Percentiles rank a stretch among this genome's conserved stretches.
Evolutionary conservation across 2,329 filamentous ascomycete species (phyloP).

Genomic region (Clathrospora elynae): DNA sequence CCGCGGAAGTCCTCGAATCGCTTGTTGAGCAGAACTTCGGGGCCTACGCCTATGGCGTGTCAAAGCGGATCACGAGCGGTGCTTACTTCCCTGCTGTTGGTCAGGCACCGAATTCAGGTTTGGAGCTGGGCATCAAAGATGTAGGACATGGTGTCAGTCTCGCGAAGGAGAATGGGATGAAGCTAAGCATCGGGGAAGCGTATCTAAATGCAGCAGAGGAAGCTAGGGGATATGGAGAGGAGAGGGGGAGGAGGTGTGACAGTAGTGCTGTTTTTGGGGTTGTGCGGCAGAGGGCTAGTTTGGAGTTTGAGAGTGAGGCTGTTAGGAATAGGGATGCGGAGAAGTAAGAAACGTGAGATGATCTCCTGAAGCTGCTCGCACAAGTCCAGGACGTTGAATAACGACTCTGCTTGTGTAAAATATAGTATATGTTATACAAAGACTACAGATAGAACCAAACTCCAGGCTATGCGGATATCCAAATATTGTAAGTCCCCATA

Average conservation of each 20-base stretch:
- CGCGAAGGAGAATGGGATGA: slow-evolving; percentile 49
- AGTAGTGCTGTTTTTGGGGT: slow-evolving; percentile 59
- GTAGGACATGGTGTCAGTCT: slow-evolving; percentile 56
- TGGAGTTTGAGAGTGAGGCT: slow-evolving; percentile 53
- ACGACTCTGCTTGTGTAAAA: too few relatives aligned
- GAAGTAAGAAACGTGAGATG: too few relatives aligned
- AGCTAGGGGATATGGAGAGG: slow-evolving; percentile 49
- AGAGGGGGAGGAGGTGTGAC: slow-evolving; percentile 50
- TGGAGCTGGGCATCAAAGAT: slow-evolving; percentile 60
- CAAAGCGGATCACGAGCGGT: slow-evolving; percentile 34
- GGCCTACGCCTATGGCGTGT: slow-evolving; percentile 31
- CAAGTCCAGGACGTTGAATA: too few relatives aligned
- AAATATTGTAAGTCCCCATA: slow-evolving; percentile 3
- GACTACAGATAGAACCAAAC: slow-evolving; percentile 13
- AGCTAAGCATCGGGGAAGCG: slow-evolving; percentile 52
- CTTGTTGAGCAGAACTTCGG: slow-evolving; percentile 49
- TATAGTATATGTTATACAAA: slow-evolving; percentile 10
- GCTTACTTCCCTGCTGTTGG: slow-evolving; percentile 33
- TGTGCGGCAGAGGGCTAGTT: slow-evolving; percentile 51
- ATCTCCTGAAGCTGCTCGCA: too few relatives aligned
- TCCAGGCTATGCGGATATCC: slow-evolving; percentile 34
- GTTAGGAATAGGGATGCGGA: slow-evolving; percentile 32
- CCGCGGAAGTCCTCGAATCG: slow-evolving; percentile 49
- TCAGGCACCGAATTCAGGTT: slow-evolving; percentile 54
- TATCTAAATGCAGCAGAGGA: slow-evolving; percentile 52